Evolutionary conservation across 108 stramenopile species (phyloP).

Genomic region (Conticribra guillardii): DNA sequence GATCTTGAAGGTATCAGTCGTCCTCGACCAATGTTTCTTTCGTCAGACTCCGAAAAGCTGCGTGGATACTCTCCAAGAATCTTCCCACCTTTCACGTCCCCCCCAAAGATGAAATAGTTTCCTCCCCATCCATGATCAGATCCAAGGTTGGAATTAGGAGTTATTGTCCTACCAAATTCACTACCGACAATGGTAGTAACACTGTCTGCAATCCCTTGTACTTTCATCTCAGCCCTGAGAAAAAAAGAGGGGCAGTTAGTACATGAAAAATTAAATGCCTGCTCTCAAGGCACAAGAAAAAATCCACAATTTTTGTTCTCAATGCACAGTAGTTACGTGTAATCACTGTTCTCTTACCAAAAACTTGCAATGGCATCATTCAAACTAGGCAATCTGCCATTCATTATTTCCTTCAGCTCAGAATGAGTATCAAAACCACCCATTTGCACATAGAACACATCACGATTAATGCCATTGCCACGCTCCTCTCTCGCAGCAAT

Average conservation of each 20-base stretch:
- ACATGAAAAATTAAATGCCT: too few species aligned
- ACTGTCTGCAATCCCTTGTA: slow-evolving; percentile 42
- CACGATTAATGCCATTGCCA: slow-evolving; percentile 55
- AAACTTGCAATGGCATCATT: slow-evolving; percentile 39
- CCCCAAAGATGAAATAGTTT: slow-evolving; percentile 59
- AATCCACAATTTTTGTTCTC: too few species aligned
- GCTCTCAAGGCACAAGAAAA: too few species aligned
- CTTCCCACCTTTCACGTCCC: slow-evolving; percentile 46
- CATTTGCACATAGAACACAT: slow-evolving; percentile 62
- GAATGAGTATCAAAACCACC: slow-evolving; percentile 74
- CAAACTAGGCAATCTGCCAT: slow-evolving; percentile 21
- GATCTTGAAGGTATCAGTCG: too few species aligned
- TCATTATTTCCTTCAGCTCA: slow-evolving; percentile 34
- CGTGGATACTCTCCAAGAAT: slow-evolving; percentile 50
- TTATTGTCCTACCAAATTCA: slow-evolving; percentile 64
- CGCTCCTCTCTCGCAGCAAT: slow-evolving; percentile 43
- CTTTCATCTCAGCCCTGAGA: slow-evolving; percentile 57
- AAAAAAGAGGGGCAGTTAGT: too few species aligned
- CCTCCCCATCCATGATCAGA: too few species aligned
- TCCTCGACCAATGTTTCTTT: slow-evolving; percentile 39
- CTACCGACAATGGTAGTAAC: slow-evolving; percentile 45
- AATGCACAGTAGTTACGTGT: too few species aligned
- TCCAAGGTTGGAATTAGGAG: slow-evolving; percentile 43
- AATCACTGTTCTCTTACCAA: slow-evolving; percentile 37
- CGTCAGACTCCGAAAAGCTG: slow-evolving; percentile 13